Conservation (phyloP, 1,139 yeast genomes). For the Nadsonia starkeyi-henricii region DNA sequence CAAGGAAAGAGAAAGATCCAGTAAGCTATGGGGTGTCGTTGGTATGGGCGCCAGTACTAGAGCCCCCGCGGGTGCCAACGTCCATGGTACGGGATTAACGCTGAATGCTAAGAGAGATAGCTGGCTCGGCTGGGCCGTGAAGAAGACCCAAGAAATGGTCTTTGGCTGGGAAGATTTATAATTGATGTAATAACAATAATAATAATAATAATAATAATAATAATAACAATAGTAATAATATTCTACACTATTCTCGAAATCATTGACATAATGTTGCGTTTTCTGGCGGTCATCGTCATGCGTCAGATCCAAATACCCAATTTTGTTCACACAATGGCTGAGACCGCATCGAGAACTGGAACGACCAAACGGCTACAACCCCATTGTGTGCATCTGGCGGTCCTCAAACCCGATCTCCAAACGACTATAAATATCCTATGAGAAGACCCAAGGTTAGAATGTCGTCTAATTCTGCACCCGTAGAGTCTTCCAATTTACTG, state of each 20-base stretch:
- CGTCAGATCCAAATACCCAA: no score
- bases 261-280: no score
- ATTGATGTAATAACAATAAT: no score
- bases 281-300: no score
- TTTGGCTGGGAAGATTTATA: constrained; percentile 41
- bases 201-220: no score
- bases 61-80: constrained; percentile 1
- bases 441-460: background rate
- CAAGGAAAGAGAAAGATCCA: constrained; percentile 6
- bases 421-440: background rate
- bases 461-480: background rate
- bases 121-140: constrained; percentile 25
- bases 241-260: no score
- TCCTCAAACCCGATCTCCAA: no score
- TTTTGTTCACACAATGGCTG: no score
- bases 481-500: background rate
- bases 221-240: no score
- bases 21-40: background rate
- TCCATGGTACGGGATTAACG: constrained; percentile 6
- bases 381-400: no score
- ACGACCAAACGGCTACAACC: no score
- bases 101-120: constrained; percentile 12
- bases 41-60: background rate
- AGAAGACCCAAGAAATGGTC: constrained; percentile 26
- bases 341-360: no score